phyloP scores from a whole-genome alignment of 2,329 filamentous ascomycete species.

The Fusarium hostae region DNA sequence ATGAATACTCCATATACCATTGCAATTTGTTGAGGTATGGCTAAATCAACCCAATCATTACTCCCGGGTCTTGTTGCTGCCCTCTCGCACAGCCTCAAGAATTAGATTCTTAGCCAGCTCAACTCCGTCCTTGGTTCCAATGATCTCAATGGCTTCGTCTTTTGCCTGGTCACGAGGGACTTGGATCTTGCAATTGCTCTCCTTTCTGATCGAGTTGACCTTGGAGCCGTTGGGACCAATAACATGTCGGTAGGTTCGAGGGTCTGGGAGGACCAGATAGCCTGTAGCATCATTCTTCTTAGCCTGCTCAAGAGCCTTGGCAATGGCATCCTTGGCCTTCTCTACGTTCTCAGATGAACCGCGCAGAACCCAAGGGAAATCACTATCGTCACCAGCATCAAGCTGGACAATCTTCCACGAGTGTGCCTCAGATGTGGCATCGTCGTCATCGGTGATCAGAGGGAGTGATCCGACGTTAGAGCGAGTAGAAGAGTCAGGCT shows the following conservation, averaged over 20 bases:
- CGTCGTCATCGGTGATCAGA: conserved; percentile 90
- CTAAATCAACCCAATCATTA: conserved; percentile 30
- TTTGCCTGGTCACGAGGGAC: conserved; percentile 83
- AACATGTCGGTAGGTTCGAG: conserved; percentile 87
- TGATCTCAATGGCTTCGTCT: conserved; percentile 89
- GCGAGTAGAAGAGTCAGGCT: conserved; percentile 66
- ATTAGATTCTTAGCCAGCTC: conserved; percentile 92
- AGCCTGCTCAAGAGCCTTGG: conserved; percentile 77
- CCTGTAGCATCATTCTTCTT: conserved; percentile 78
- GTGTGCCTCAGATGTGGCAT: conserved; percentile 72
- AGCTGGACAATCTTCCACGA: conserved; percentile 85
- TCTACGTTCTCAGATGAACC: conserved; percentile 81
- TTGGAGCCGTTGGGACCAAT: conserved; percentile 90
- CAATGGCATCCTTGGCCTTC: conserved; percentile 81
- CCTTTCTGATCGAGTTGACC: conserved; percentile 91
- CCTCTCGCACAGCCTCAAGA: conserved; percentile 80
- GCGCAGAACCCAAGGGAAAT: conserved; percentile 90
- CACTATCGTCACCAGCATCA: conserved; percentile 69
- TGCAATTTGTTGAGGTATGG: conserved; percentile 27
- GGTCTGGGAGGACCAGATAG: conserved; percentile 90
- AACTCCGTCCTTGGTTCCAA: conserved; percentile 80
- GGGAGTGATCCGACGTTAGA: conserved; percentile 75
- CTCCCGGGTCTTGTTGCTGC: conserved; percentile 53
- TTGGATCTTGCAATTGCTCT: conserved; percentile 93
- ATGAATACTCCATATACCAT: conserved; percentile 20